These are phyloP conservation scores for Kurtzmaniella fragi DNA, from an alignment of 805 yeast genomes.

Conservation along the genomic window DNA sequence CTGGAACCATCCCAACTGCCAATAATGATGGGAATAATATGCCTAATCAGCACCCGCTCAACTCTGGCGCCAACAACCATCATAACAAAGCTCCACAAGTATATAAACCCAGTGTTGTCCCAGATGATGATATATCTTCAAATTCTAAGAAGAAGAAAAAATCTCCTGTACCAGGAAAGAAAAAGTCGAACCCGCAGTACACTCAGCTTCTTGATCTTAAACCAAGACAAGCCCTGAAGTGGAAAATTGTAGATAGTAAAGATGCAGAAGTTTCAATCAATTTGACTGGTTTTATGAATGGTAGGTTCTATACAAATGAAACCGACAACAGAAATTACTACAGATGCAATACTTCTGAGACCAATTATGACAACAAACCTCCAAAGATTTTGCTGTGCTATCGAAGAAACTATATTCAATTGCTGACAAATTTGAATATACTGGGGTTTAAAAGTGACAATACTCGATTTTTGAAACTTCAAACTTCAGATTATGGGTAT, in stretches of 20 bases:
- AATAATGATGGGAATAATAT: not conserved
- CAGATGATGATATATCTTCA: too few species aligned
- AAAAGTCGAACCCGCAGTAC: conserved; percentile 4
- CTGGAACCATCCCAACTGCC: not conserved
- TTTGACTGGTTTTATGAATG: conserved; percentile 36
- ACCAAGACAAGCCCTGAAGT: conserved; percentile 9
- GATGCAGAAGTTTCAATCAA: conserved; percentile 20
- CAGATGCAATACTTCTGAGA: conserved; percentile 3
- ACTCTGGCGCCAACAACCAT: conserved; percentile 2
- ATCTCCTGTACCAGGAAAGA: not conserved
- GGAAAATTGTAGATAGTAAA: conserved; percentile 24
- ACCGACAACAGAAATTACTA: conserved; percentile 32
- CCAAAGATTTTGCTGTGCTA: conserved; percentile 42
- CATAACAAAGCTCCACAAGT: not conserved
- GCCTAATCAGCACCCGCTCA: not conserved
- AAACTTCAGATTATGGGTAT: conserved; percentile 32
- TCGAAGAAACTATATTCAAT: conserved; percentile 38
- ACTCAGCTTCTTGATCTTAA: conserved; percentile 26
- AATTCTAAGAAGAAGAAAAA: not conserved
- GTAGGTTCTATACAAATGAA: conserved; percentile 38
- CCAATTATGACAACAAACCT: not conserved
- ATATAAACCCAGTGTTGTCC: not conserved
- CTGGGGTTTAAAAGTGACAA: conserved; percentile 19
- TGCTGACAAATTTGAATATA: conserved; percentile 25
- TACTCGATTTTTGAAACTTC: conserved; percentile 24